These are phyloP conservation scores for Paraphaeosphaeria sporulosa DNA, from an alignment of 2,329 filamentous ascomycete species.

Conservation along the genomic window DNA sequence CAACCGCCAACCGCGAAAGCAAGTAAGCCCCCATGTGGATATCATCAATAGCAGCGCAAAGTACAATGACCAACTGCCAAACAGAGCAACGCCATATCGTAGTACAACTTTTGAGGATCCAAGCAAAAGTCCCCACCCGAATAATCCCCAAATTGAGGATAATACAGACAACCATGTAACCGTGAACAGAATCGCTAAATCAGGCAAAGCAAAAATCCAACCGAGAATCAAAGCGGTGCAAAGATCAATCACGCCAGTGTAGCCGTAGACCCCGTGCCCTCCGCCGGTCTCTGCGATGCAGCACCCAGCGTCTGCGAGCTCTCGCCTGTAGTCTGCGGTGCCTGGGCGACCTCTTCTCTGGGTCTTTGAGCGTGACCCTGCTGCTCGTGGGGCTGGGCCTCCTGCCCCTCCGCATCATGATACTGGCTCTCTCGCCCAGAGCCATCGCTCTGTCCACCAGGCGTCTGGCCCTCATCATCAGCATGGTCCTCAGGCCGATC, in stretches of 20 bases:
- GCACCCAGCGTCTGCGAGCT: slow-evolving; percentile 10
- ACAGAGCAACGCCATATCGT: too few species aligned
- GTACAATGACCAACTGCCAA: too few species aligned
- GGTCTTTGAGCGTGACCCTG: background rate
- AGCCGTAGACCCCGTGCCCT: background rate
- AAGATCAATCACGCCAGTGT: background rate
- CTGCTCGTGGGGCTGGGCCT: slow-evolving; percentile 3
- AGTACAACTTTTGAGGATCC: too few species aligned
- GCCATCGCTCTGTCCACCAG: slow-evolving; percentile 27
- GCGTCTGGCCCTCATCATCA: slow-evolving; percentile 31
- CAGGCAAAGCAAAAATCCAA: background rate
- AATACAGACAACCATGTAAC: too few species aligned
- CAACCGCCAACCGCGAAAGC: too few species aligned
- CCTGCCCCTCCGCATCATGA: slow-evolving; percentile 21
- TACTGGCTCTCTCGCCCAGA: slow-evolving; percentile 26
- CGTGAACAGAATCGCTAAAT: background rate
- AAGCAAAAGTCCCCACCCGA: too few species aligned
- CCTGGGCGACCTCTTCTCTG: background rate
- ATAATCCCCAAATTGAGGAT: too few species aligned
- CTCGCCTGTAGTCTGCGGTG: slow-evolving; percentile 1
- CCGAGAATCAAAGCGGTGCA: too few species aligned
- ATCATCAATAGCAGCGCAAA: too few species aligned
- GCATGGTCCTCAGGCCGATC: slow-evolving; percentile 28
- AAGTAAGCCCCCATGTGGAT: too few species aligned
- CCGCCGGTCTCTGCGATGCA: background rate